These are phyloP conservation scores for Mrakia frigida DNA, from an alignment of 768 basidiomycete species.

Conservation along the genomic window DNA sequence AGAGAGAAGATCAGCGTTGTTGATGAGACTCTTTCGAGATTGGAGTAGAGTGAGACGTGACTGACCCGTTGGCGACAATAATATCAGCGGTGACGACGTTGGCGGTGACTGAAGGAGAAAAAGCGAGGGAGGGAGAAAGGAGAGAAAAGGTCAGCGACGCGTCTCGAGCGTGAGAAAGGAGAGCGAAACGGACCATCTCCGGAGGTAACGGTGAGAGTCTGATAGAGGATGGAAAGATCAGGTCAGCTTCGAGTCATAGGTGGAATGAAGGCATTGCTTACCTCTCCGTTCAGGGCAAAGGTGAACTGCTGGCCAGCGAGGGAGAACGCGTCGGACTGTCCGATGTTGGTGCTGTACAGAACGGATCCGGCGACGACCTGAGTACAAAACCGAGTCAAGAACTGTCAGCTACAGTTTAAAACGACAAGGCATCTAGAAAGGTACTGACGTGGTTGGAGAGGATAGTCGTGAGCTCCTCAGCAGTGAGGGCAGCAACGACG, in stretches of 20 bases:
- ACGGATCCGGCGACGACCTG: constrained; percentile 65
- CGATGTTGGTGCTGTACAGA: constrained; percentile 57
- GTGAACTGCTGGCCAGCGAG: constrained; percentile 56
- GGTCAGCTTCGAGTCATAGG: constrained; percentile 49
- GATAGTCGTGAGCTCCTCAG: constrained; percentile 49
- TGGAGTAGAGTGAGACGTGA: background rate
- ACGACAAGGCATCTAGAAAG: background rate
- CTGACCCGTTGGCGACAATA: constrained; percentile 54
- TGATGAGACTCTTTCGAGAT: background rate
- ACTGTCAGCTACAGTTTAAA: background rate
- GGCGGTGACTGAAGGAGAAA: constrained; percentile 41
- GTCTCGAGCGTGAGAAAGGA: background rate
- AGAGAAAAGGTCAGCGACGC: background rate
- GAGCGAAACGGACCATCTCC: constrained; percentile 44
- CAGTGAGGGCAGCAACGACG: constrained; percentile 48
- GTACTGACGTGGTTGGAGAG: constrained; percentile 59
- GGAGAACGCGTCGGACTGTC: constrained; percentile 49
- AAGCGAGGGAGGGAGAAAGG: background rate
- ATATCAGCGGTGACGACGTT: constrained; percentile 58
- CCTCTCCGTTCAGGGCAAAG: constrained; percentile 50
- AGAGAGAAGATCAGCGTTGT: background rate
- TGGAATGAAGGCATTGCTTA: constrained; percentile 35
- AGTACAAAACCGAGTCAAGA: background rate
- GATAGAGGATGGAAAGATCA: background rate
- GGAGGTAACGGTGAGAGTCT: constrained; percentile 47